phyloP scores from a whole-genome alignment of 2,329 filamentous ascomycete species.

The Metarhizium brunneum region DNA sequence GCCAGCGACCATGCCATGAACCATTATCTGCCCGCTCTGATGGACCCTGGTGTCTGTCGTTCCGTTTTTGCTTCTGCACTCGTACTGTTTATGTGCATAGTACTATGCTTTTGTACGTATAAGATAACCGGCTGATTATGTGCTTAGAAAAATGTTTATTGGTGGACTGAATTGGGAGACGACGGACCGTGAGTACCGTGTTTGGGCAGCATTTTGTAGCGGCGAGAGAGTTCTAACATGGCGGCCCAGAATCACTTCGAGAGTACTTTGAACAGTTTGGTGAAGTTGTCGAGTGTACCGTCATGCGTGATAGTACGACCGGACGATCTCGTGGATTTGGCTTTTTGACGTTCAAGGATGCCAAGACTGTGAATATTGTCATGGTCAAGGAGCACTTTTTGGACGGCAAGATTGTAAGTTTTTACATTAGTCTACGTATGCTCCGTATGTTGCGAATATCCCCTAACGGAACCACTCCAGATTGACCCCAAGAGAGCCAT shows the following conservation, averaged over 20 bases:
- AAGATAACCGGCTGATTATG: slow-evolving; percentile 1
- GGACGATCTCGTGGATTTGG: slow-evolving; percentile 93
- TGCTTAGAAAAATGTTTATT: slow-evolving; percentile 94
- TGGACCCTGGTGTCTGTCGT: background rate
- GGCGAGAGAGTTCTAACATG: background rate
- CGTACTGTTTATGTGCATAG: background rate
- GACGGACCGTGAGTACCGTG: slow-evolving; percentile 70
- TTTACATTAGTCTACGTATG: background rate
- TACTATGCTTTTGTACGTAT: background rate
- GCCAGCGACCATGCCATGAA: background rate
- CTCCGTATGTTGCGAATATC: background rate
- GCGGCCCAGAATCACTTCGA: slow-evolving; percentile 70
- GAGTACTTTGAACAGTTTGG: slow-evolving; percentile 98
- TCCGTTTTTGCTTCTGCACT: background rate
- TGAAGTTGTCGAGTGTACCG: slow-evolving; percentile 93
- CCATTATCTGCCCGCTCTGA: background rate
- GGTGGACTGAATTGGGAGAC: slow-evolving; percentile 98
- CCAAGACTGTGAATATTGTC: slow-evolving; percentile 95
- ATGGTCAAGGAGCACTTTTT: slow-evolving; percentile 99
- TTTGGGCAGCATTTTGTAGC: slow-evolving; percentile 7
- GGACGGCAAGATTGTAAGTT: slow-evolving; percentile 90
- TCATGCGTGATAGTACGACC: slow-evolving; percentile 95
- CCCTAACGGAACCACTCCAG: slow-evolving; percentile 32
- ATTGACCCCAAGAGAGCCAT: slow-evolving; percentile 98
- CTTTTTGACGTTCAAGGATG: slow-evolving; percentile 95